A percentile compares a stretch with the other conserved stretches of the same genome.
These are phyloP conservation scores for Pseudogymnoascus sp. DNA, from an alignment of 2,329 filamentous ascomycete species.

Conservation along the genomic window DNA sequence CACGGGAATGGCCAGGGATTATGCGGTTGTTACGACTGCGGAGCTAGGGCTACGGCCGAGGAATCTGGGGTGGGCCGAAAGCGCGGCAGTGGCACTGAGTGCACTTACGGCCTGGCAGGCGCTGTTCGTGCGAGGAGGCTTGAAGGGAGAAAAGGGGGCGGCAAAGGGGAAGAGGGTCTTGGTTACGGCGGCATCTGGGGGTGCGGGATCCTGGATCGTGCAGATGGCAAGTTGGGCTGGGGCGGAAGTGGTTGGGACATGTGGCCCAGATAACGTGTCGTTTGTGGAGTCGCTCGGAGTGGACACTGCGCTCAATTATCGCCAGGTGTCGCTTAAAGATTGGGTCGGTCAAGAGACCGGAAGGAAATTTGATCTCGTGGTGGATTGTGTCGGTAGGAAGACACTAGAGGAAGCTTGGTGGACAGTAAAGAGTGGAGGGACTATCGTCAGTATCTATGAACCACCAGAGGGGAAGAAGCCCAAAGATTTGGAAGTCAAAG, in stretches of 20 bases:
- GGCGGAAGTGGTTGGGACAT: conserved; percentile 33
- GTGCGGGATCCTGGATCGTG: conserved; percentile 37
- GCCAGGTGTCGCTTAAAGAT: conserved; percentile 23
- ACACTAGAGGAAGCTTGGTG: conserved; percentile 37
- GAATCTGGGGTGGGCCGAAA: conserved; percentile 30
- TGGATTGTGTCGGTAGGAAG: conserved; percentile 37
- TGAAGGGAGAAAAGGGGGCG: conserved; percentile 18
- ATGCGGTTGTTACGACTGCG: conserved; percentile 28
- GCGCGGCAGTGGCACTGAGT: conserved; percentile 33
- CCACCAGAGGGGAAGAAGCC: conserved; percentile 30
- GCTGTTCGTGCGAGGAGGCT: conserved; percentile 33
- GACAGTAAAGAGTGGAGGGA: conserved; percentile 30
- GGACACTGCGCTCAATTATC: conserved; percentile 35
- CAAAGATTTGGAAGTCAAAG: conserved; percentile 22
- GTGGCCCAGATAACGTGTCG: conserved; percentile 31
- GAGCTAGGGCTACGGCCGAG: conserved; percentile 33
- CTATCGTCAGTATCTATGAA: conserved; percentile 34
- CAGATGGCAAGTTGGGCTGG: conserved; percentile 34
- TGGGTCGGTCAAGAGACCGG: conserved; percentile 28
- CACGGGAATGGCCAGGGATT: conserved; percentile 32
- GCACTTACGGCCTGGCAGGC: conserved; percentile 37
- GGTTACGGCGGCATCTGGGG: conserved; percentile 37
- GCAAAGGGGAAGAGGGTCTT: conserved; percentile 32
- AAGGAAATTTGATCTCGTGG: conserved; percentile 34
- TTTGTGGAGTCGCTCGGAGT: conserved; percentile 35